These are phyloP conservation scores for Hippophae gyantsensis DNA, from an alignment of 306 rosid genomes.

Conservation along the genomic window DNA sequence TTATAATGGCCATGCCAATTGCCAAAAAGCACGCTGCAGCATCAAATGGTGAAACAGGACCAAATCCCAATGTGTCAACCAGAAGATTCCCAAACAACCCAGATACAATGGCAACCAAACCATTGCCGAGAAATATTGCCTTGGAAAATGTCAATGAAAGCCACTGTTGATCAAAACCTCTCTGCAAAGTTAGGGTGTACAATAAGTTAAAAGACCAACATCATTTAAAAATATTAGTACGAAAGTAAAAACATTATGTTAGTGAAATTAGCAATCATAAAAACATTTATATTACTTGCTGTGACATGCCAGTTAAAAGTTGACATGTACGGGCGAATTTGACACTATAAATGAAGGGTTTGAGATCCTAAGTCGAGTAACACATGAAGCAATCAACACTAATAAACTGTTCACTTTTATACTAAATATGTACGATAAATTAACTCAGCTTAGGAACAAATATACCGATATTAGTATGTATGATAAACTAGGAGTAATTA, in stretches of 20 bases:
- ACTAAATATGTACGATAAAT: neutral
- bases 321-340: neutral
- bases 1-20: constrained; percentile 76
- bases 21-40: constrained; percentile 96
- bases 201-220: constrained; percentile 7
- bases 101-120: constrained; percentile 74
- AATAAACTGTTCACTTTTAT: neutral
- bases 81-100: constrained; percentile 89
- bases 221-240: neutral
- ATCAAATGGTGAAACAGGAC: constrained; percentile 97
- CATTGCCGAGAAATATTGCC: constrained; percentile 92
- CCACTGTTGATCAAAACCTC: constrained; percentile 97
- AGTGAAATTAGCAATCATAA: neutral
- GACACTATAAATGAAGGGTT: neutral
- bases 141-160: constrained; percentile 80
- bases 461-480: neutral
- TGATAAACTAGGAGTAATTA: neutral
- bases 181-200: constrained; percentile 36
- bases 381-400: neutral
- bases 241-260: neutral
- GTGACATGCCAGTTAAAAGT: neutral
- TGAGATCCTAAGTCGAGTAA: neutral
- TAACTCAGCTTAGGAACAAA: neutral
- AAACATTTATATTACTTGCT: too few relatives aligned
- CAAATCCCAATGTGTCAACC: constrained; percentile 68